These are phyloP conservation scores for Amanita phalloides DNA, from an alignment of 768 basidiomycete species.

Conservation along the genomic window DNA sequence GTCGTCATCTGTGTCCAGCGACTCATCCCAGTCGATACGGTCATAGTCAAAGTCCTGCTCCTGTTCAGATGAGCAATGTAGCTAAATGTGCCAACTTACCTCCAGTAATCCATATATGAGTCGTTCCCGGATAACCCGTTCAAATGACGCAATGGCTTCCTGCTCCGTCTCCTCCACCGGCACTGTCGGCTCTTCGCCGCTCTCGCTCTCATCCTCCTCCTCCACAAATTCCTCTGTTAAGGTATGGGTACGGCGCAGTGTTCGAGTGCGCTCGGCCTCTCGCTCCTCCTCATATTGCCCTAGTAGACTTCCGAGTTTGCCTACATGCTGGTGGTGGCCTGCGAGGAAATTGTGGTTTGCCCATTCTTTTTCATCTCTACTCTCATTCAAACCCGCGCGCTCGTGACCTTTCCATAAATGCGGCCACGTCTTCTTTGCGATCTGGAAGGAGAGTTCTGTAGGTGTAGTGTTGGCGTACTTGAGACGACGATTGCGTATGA, in stretches of 20 bases:
- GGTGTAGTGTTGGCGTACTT: conserved; percentile 49
- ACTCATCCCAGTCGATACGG: conserved; percentile 65
- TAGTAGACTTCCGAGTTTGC: conserved; percentile 56
- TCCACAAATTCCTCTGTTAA: conserved; percentile 41
- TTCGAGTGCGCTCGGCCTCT: conserved; percentile 49
- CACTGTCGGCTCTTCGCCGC: conserved; percentile 22
- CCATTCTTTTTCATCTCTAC: conserved; percentile 62
- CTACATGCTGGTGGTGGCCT: conserved; percentile 48
- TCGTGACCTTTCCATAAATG: conserved; percentile 53
- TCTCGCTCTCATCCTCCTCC: conserved; percentile 63
- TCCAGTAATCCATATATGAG: conserved; percentile 73
- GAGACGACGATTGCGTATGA: conserved; percentile 65
- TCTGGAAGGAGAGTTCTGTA: conserved; percentile 38
- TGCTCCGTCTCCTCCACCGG: conserved; percentile 32
- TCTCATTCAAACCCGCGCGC: conserved; percentile 38
- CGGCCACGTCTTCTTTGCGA: conserved; percentile 54
- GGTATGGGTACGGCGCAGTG: conserved; percentile 29
- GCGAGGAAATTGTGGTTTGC: conserved; percentile 48
- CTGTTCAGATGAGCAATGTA: background rate
- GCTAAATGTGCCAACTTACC: conserved; percentile 26
- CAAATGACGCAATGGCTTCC: conserved; percentile 41
- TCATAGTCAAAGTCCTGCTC: conserved; percentile 60
- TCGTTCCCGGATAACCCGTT: conserved; percentile 50
- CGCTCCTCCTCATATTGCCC: conserved; percentile 73
- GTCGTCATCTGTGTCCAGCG: conserved; percentile 48